Conservation (phyloP, 352 stramenopile genomes). For the Phytophthora crassamura region DNA sequence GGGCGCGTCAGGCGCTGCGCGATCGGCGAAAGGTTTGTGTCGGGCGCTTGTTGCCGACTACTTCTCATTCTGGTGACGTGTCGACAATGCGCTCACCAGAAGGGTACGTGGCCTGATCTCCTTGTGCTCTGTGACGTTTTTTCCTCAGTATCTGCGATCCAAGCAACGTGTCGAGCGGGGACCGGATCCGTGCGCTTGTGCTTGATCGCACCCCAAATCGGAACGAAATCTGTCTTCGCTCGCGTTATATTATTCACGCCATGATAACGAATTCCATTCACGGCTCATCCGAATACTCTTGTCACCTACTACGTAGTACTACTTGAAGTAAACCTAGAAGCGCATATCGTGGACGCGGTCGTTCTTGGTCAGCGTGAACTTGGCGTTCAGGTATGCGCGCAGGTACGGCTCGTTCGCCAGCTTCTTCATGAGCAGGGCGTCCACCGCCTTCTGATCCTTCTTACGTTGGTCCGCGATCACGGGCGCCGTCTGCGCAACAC, state of each 20-base stretch:
- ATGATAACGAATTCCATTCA: constrained; percentile 17
- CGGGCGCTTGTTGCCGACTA: constrained; percentile 1
- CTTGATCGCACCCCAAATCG: not conserved
- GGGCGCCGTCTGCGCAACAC: constrained; percentile 43
- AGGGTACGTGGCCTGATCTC: constrained; percentile 11
- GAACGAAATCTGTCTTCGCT: constrained; percentile 7
- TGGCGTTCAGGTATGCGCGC: constrained; percentile 98
- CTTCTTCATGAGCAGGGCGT: constrained; percentile 81
- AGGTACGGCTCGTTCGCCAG: constrained; percentile 85
- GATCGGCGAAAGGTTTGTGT: constrained; percentile 52
- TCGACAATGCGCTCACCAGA: not conserved
- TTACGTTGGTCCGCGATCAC: constrained; percentile 95
- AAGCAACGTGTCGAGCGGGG: constrained; percentile 26
- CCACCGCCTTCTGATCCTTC: constrained; percentile 96
- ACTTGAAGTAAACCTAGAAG: constrained; percentile 90
- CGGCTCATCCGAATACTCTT: constrained; percentile 13
- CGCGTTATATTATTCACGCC: constrained; percentile 25
- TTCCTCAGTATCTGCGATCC: constrained; percentile 43
- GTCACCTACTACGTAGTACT: constrained; percentile 11
- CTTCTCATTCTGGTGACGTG: not conserved
- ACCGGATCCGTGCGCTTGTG: constrained; percentile 13
- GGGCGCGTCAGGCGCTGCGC: constrained; percentile 51
- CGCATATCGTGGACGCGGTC: constrained; percentile 98
- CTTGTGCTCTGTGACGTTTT: constrained; percentile 16
- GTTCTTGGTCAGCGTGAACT: constrained; percentile 98